Evolutionary conservation across 139 green algal genomes (phyloP).

Genomic region (Trebouxia sp.): DNA sequence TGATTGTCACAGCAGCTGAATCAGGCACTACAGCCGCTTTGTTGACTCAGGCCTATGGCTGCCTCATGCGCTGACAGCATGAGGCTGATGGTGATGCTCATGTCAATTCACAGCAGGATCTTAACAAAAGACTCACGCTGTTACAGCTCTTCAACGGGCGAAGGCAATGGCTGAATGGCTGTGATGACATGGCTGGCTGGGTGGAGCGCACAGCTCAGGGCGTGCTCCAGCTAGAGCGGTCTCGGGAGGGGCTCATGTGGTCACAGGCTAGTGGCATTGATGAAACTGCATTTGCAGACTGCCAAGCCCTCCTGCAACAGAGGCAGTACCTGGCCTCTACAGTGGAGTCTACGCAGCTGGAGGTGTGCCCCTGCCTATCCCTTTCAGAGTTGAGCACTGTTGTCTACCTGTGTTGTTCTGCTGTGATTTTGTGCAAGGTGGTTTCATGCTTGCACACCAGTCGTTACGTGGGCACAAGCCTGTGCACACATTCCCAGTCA

Average conservation of each 20-base stretch:
- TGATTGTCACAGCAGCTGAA: no score
- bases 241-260: background rate
- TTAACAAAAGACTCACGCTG: no score
- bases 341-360: background rate
- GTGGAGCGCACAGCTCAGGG: slow-evolving; percentile 6
- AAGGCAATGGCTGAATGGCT: slow-evolving; percentile 14
- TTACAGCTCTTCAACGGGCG: background rate
- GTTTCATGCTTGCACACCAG: no score
- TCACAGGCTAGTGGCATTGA: background rate
- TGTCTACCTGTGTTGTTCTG: background rate
- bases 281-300: slow-evolving; percentile 7
- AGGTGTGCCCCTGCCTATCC: background rate
- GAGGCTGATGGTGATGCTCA: no score
- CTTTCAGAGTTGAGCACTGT: background rate
- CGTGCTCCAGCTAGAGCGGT: slow-evolving; percentile 25
- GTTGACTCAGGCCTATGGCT: no score
- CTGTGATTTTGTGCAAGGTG: no score
- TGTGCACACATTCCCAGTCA: no score
- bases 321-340: background rate
- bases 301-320: background rate
- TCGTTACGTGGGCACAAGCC: no score
- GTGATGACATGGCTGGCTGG: slow-evolving; percentile 3
- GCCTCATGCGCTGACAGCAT: no score
- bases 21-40: no score
- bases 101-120: no score